Evolutionary conservation across 768 basidiomycete genomes (phyloP).

Genomic region (Neoboletus subvelutipes): DNA sequence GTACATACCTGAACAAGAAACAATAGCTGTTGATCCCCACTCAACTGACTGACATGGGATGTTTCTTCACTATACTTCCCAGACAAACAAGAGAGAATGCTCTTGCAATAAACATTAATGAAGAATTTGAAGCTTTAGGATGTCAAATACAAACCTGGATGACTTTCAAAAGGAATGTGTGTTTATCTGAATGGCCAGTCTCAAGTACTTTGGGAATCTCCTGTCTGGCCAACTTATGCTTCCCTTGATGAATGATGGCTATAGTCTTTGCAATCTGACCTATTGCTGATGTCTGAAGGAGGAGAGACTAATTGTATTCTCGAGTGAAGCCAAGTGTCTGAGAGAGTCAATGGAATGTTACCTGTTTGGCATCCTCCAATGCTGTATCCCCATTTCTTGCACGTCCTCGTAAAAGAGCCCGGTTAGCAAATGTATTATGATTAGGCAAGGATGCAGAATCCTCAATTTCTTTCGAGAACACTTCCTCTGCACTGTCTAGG

Average conservation of each 20-base stretch:
- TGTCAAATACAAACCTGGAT: slow-evolving; percentile 9
- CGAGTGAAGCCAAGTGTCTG: background rate
- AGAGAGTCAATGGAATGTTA: background rate
- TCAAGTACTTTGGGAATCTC: slow-evolving; percentile 1
- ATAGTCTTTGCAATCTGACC: slow-evolving; percentile 15
- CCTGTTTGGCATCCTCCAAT: slow-evolving; percentile 13
- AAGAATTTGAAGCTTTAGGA: background rate
- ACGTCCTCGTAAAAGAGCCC: slow-evolving; percentile 15
- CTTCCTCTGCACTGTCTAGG: slow-evolving; percentile 8
- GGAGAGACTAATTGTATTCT: slow-evolving; percentile 8
- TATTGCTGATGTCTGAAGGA: slow-evolving; percentile 11
- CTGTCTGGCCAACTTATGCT: background rate
- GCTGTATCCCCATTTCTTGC: background rate
- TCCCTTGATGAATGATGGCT: slow-evolving; percentile 4
- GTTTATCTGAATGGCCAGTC: background rate
- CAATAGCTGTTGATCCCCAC: background rate
- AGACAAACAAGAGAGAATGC: slow-evolving; percentile 13
- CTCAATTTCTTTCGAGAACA: slow-evolving; percentile 10
- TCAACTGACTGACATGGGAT: background rate
- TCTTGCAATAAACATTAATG: background rate
- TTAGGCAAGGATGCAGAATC: background rate
- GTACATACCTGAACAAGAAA: slow-evolving; percentile 14
- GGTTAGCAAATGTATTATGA: slow-evolving; percentile 13
- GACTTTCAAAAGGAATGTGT: slow-evolving; percentile 5
- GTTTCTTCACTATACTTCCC: slow-evolving; percentile 5